Conservation (phyloP, 2,329 filamentous ascomycete species). For the Ascochyta rabiei region DNA sequence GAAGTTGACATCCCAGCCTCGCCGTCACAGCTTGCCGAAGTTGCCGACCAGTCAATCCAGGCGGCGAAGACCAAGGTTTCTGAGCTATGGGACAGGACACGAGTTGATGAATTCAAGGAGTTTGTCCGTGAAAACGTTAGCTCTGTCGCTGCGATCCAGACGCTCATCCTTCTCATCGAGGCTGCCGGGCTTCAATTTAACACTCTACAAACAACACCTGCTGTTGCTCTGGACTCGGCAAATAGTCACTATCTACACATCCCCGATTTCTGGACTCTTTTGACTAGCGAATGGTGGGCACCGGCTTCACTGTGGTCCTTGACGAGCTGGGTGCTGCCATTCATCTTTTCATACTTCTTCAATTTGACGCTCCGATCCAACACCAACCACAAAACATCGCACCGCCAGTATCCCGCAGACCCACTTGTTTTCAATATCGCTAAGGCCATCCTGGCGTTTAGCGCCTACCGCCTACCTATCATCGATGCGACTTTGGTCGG, state of each 20-base stretch:
- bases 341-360: constrained; percentile 83
- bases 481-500: constrained; percentile 23
- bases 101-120: constrained; percentile 69
- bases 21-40: constrained; percentile 63
- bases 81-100: constrained; percentile 68
- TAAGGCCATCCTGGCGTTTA: constrained; percentile 81
- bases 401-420: constrained; percentile 70
- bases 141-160: constrained; percentile 62
- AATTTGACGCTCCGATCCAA: constrained; percentile 73
- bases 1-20: constrained; percentile 69
- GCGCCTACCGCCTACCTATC: constrained; percentile 67
- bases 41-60: constrained; percentile 74
- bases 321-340: constrained; percentile 74
- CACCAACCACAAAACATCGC: constrained; percentile 51
- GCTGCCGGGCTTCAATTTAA: constrained; percentile 70
- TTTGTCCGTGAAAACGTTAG: constrained; percentile 72
- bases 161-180: constrained; percentile 63
- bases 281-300: constrained; percentile 82
- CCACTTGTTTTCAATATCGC: constrained; percentile 88
- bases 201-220: constrained; percentile 73
- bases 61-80: constrained; percentile 69
- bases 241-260: constrained; percentile 68
- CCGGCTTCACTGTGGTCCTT: constrained; percentile 77
- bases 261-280: constrained; percentile 79
- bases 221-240: constrained; percentile 65